Conservation (phyloP, 352 stramenopile genomes). For the Globisporangium barbulae region DNA sequence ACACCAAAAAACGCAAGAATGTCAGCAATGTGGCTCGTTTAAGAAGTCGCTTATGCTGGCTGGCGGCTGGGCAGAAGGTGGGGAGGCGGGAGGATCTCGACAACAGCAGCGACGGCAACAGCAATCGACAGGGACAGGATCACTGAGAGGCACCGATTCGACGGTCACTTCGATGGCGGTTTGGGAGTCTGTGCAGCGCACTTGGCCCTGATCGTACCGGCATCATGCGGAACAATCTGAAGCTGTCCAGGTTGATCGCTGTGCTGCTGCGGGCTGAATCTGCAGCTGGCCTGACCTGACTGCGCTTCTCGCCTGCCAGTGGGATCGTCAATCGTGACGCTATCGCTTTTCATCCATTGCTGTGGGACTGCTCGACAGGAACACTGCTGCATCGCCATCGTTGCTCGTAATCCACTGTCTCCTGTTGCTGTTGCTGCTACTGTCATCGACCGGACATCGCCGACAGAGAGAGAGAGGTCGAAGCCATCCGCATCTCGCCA, state of each 20-base stretch:
- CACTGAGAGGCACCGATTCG: not conserved
- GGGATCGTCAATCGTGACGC: too few relatives aligned
- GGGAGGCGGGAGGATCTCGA: not conserved
- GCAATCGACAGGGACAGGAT: not conserved
- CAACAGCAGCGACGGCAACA: not conserved
- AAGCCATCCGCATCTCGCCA: not conserved
- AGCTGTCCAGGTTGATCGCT: not conserved
- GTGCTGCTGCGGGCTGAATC: not conserved
- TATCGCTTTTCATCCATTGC: not conserved
- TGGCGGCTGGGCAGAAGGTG: not conserved
- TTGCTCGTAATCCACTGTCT: slow-evolving; percentile 1
- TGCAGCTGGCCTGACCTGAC: slow-evolving; percentile 1
- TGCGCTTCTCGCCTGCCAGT: not conserved
- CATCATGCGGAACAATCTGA: too few relatives aligned
- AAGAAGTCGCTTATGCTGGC: not conserved
- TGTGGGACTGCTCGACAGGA: not conserved
- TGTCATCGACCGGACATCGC: not conserved
- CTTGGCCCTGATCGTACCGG: not conserved
- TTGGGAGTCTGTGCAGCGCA: not conserved
- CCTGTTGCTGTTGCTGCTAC: not conserved
- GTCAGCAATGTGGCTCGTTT: slow-evolving; percentile 4
- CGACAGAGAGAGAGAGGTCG: not conserved
- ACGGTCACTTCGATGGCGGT: not conserved
- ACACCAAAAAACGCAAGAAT: not conserved
- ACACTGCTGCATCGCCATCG: not conserved